A percentile compares a stretch with the other conserved stretches of the same genome.
phyloP scores from a whole-genome alignment of 805 yeast genomes.

The Candida golubevii region DNA sequence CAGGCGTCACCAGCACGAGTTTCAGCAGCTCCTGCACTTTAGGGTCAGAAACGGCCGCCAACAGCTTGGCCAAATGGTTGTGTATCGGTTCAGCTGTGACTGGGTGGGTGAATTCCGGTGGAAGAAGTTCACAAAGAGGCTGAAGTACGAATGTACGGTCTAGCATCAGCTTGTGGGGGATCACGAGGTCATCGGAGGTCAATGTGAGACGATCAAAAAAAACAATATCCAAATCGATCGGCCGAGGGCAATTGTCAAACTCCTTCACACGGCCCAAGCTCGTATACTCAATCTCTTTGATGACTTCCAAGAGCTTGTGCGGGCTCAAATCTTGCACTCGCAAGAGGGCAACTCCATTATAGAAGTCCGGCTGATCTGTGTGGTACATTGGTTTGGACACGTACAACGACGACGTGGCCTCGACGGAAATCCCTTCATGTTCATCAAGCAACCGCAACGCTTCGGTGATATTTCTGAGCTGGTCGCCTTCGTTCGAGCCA shows the following conservation, averaged over 20 bases:
- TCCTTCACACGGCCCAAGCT: slow-evolving; percentile 67
- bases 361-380: slow-evolving; percentile 71
- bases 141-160: slow-evolving; percentile 87
- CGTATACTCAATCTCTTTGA: slow-evolving; percentile 77
- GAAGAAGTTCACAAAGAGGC: slow-evolving; percentile 79
- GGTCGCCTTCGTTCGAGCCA: slow-evolving; percentile 84
- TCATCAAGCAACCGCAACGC: slow-evolving; percentile 49
- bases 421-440: slow-evolving; percentile 40
- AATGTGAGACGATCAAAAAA: slow-evolving; percentile 59
- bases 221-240: slow-evolving; percentile 84
- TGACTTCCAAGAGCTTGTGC: slow-evolving; percentile 49
- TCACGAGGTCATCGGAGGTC: slow-evolving; percentile 53
- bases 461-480: slow-evolving; percentile 51
- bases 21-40: slow-evolving; percentile 47
- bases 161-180: slow-evolving; percentile 87
- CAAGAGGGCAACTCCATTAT: slow-evolving; percentile 76
- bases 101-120: slow-evolving; percentile 70
- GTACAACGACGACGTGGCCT: slow-evolving; percentile 71
- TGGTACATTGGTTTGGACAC: slow-evolving; percentile 92
- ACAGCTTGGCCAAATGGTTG: slow-evolving; percentile 56
- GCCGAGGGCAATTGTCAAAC: slow-evolving; percentile 87
- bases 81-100: slow-evolving; percentile 79
- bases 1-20: slow-evolving; percentile 50
- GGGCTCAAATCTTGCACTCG: slow-evolving; percentile 59
- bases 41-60: slow-evolving; percentile 30